Base-by-base conservation (phyloP, 1,284 basidiomycete species). In the Melampsora larici-populina region DNA sequence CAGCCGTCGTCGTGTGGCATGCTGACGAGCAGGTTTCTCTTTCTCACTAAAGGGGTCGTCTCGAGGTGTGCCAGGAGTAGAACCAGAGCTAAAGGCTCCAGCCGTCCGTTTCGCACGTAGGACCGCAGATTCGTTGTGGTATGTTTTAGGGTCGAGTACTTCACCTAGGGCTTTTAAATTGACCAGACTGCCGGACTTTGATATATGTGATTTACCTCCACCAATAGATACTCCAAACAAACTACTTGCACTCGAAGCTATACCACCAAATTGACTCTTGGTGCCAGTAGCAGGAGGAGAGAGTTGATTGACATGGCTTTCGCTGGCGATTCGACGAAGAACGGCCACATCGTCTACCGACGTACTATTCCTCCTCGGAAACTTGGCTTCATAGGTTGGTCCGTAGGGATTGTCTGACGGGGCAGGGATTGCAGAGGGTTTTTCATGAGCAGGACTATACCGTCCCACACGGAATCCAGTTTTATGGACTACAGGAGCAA, bases 1-100 rank as follows among this genome's bases (percentile, higher is more conserved):
- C 81, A 79, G 83, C 83, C 83, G 85, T 85, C 81, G 86, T 85
- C 79, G 86, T 9, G 73, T 46, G 6, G 40, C 29, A 55, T 55
- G 4, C 18, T 55, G 51, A 18, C 51, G 51, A 55, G 51, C 48
- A 1, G 62, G 60, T 46, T 48, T 55, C 17, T 60, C 43, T 64
- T 64, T 73, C 18, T 73, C 62, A 9, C 2, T 31, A 17, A 62
- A 11, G 33, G n/a, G 18, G 6, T 75, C 73, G 33, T 46, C 51
- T 36, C 31, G 29, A 6, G 73, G 73, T 0, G 64, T 75, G 4
- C 73, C 65, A n/a, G 73, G 64, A 11, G 65, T 75, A 17, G 43
- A 51, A 36, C 63, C 65, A 15, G 73, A 68, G 43, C 21, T 58
- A 1, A 46, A 36, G 31, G 63, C 29, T n/a, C 62, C 62, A 64